Evolutionary conservation across 1,139 yeast species (phyloP).

Genomic region (Arxiozyma heterogenica): DNA sequence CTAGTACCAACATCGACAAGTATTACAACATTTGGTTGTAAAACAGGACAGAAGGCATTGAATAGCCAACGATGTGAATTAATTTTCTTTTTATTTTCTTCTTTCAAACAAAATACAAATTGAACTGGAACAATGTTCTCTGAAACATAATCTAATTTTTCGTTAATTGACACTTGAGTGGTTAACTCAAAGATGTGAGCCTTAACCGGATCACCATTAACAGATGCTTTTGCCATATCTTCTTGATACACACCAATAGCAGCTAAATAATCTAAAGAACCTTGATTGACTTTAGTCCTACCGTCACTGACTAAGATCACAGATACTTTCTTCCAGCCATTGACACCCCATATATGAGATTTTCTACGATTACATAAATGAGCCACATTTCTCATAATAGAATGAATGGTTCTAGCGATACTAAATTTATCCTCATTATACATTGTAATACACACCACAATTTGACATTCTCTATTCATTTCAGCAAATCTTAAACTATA

Average conservation of each 20-base stretch:
- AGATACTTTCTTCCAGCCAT: slow-evolving; percentile 92
- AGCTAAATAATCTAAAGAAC: slow-evolving; percentile 75
- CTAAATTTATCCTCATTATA: slow-evolving; percentile 87
- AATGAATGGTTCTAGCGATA: slow-evolving; percentile 85
- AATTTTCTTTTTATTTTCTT: slow-evolving; percentile 78
- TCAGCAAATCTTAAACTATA: slow-evolving; percentile 78
- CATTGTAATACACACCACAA: slow-evolving; percentile 88
- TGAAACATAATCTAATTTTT: slow-evolving; percentile 71
- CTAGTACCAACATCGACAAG: slow-evolving; percentile 88
- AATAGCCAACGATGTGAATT: slow-evolving; percentile 94
- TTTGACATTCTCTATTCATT: slow-evolving; percentile 78
- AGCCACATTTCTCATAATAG: slow-evolving; percentile 85
- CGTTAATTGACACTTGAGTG: slow-evolving; percentile 78
- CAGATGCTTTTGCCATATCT: slow-evolving; percentile 88
- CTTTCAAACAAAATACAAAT: slow-evolving; percentile 81
- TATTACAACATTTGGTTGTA: slow-evolving; percentile 81
- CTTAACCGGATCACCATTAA: slow-evolving; percentile 79
- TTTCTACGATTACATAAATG: slow-evolving; percentile 73
- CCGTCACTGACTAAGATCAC: slow-evolving; percentile 91
- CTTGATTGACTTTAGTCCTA: slow-evolving; percentile 71
- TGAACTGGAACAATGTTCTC: slow-evolving; percentile 90
- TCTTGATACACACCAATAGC: slow-evolving; percentile 96
- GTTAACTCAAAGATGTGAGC: slow-evolving; percentile 94
- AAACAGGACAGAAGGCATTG: slow-evolving; percentile 81
- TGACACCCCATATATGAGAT: slow-evolving; percentile 87